A percentile compares a stretch with the other conserved stretches of the same genome.
Evolutionary conservation across 805 yeast species (phyloP).

Genomic region (Myxozyma sirexii): DNA sequence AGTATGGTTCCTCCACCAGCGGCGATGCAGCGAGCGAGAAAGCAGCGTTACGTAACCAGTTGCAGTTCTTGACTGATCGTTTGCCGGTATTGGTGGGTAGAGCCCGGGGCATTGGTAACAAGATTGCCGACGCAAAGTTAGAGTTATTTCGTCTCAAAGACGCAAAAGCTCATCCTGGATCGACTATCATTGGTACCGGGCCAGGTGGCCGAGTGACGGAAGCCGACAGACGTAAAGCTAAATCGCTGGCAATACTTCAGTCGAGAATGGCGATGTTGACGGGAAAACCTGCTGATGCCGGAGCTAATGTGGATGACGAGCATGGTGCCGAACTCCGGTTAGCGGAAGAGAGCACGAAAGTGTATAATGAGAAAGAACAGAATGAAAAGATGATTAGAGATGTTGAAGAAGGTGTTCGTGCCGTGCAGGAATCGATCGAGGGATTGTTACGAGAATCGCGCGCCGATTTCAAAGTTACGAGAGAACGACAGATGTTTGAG

Average conservation of each 20-base stretch:
- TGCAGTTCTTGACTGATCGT: constrained; percentile 65
- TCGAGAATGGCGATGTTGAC: constrained; percentile 93
- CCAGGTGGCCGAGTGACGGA: constrained; percentile 86
- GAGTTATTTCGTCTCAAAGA: constrained; percentile 61
- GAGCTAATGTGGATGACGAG: constrained; percentile 51
- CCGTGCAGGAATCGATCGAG: constrained; percentile 57
- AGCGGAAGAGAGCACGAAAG: constrained; percentile 54
- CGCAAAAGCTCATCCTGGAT: constrained; percentile 66
- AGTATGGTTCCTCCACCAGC: constrained; percentile 35
- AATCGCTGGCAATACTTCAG: constrained; percentile 72
- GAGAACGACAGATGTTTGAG: constrained; percentile 76
- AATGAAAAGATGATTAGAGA: constrained; percentile 68
- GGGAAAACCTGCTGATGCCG: constrained; percentile 60
- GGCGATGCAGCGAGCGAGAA: constrained; percentile 49
- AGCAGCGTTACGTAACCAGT: constrained; percentile 56
- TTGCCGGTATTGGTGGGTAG: constrained; percentile 71
- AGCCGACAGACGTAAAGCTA: constrained; percentile 76
- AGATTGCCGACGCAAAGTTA: constrained; percentile 66
- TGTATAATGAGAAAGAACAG: constrained; percentile 56
- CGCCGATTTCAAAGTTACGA: constrained; percentile 38
- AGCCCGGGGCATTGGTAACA: constrained; percentile 65
- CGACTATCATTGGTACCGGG: constrained; percentile 74
- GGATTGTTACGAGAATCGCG: constrained; percentile 46
- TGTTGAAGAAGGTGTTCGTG: constrained; percentile 69
- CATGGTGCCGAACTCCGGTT: constrained; percentile 50